phyloP scores from a whole-genome alignment of 345 rosid genomes.

The Citrus maxima region DNA sequence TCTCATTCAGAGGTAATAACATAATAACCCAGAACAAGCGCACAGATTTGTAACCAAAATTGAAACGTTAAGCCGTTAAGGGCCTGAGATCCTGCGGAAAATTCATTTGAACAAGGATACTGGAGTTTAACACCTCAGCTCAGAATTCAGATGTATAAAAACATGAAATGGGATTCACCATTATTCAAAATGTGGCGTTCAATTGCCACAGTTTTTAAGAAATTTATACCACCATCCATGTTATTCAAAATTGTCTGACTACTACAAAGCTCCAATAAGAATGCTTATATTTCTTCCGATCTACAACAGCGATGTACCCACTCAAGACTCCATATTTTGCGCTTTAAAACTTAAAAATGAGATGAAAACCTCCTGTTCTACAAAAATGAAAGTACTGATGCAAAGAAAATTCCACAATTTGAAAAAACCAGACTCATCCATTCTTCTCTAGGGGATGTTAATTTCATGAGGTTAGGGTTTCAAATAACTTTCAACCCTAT shows the following conservation, averaged over 20 bases:
- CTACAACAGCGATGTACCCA: slow-evolving; percentile 24
- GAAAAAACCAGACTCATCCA: slow-evolving; percentile 12
- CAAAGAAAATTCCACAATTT: slow-evolving; percentile 10
- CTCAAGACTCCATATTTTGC: slow-evolving; percentile 5
- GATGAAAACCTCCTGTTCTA: slow-evolving; percentile 16
- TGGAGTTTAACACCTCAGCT: not conserved
- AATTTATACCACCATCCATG: slow-evolving; percentile 5
- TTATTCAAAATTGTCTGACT: slow-evolving; percentile 24
- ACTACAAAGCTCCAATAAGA: slow-evolving; percentile 12
- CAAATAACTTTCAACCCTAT: slow-evolving; percentile 17
- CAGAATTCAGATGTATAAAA: not conserved
- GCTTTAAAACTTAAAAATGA: slow-evolving; percentile 7
- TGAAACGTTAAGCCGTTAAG: not conserved
- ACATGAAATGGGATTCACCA: not conserved
- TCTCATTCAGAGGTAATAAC: not conserved
- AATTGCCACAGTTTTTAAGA: not conserved
- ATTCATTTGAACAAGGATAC: not conserved
- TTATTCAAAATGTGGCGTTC: not conserved
- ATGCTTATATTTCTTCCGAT: slow-evolving; percentile 4
- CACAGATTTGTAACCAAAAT: not conserved
- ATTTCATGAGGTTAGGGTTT: slow-evolving; percentile 7
- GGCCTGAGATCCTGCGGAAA: not conserved
- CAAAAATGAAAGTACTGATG: slow-evolving; percentile 31
- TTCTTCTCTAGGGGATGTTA: slow-evolving; percentile 4
- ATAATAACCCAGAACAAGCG: not conserved